Evolutionary conservation across 768 basidiomycete genomes (phyloP), one percentile per base, ranked within the genome.

Genomic region (Leccinum boreale): DNA sequence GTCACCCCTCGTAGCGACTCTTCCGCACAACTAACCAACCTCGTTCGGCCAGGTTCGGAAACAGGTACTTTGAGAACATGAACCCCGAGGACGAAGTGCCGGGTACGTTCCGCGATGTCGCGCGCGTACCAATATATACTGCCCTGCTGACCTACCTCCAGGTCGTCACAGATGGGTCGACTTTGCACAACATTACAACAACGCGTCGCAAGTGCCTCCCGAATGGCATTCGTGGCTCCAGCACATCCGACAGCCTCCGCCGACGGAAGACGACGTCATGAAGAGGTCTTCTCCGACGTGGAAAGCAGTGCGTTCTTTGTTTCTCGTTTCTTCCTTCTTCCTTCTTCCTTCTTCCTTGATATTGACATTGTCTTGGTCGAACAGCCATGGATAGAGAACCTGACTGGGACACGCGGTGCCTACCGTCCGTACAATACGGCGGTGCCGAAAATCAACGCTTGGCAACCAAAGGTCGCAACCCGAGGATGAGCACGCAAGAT

Each of bases 111-210:
- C 19, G 11, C 10, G 17, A 31, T 17, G 23, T 9, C 29, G 39
- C 50, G 4, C 24, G 23, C 5, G 31, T 33, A 14, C 31, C 31
- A 12, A 33, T 28, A 28, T 28, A 24, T 24, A 24, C 24, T 24
- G 24, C 26, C 26, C 26, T 28, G 28, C 10, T 29, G 29, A 10
- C 17, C 10, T 8, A 5, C 12, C 2, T 48, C 12, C 71, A 92
- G 94, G 95, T 67, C 91, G 96, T 64, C 94, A 97, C 70, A 85
- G 96, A 73, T 98, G 96, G 96, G 86, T 98, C 45, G 96, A 98
- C 77, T 93, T 82, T 67, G 81, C 88, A 17, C 94, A 97, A 84
- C 91, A 94, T 68, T 84, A 94, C 60, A 87, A 81, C 74, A 89
- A 98, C 67, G 92, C 91, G n/a, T 82, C 92, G 0, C 96, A 99